These are phyloP conservation scores for Trichoderma arundinaceum DNA, from an alignment of 2,329 filamentous ascomycete species.

Conservation along the genomic window DNA sequence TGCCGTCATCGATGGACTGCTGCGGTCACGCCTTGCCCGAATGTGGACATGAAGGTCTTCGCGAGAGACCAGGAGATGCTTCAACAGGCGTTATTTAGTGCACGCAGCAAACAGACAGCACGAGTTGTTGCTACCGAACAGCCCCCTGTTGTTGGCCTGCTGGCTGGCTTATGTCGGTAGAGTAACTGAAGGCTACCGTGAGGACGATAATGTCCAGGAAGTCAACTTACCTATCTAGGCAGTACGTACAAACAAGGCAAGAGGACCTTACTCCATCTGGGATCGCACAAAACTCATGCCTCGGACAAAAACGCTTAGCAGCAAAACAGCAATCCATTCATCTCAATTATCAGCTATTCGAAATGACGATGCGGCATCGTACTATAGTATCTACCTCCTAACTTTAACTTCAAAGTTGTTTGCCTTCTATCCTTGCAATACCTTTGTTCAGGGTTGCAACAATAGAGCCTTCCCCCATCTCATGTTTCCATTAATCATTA, in stretches of 20 bases:
- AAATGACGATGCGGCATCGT: not conserved
- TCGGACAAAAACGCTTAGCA: not conserved
- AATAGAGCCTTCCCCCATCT: slow-evolving; percentile 12
- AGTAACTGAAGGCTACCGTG: too few relatives aligned
- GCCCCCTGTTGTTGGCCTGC: too few relatives aligned
- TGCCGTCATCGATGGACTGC: slow-evolving; percentile 3
- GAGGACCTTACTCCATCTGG: too few relatives aligned
- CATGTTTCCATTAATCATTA: slow-evolving; percentile 32
- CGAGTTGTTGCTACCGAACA: not conserved
- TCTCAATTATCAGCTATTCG: not conserved
- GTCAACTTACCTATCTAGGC: too few relatives aligned
- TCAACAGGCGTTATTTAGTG: not conserved
- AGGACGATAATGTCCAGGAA: too few relatives aligned
- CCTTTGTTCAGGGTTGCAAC: not conserved
- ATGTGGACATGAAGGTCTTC: slow-evolving; percentile 4
- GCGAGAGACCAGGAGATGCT: not conserved
- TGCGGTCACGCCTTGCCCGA: not conserved
- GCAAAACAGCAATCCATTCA: not conserved
- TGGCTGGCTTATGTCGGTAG: not conserved
- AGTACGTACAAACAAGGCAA: too few relatives aligned
- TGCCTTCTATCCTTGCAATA: slow-evolving; percentile 23
- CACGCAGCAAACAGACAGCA: not conserved
- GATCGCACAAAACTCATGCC: not conserved
- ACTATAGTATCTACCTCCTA: slow-evolving; percentile 21
- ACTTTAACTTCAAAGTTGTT: not conserved